phyloP scores from a whole-genome alignment of 495 filamentous ascomycete genomes.

The Haplographium delicatum region DNA sequence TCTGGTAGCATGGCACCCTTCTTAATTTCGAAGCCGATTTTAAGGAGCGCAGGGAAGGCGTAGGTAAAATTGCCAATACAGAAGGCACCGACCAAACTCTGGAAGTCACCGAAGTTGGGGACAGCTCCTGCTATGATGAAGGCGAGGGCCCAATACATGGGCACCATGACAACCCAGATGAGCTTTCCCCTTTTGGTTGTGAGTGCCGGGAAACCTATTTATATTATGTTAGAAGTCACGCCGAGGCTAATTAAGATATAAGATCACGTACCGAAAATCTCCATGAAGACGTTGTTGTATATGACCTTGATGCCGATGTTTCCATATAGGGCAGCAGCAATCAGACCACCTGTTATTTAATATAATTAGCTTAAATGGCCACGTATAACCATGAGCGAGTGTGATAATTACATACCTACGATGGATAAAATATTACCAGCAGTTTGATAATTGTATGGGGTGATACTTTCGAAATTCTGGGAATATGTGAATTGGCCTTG shows the following conservation, averaged over 20 bases:
- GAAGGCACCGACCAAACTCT: constrained; percentile 36
- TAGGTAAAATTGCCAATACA: constrained; percentile 29
- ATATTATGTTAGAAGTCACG: background rate
- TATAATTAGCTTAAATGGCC: background rate
- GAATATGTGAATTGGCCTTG: constrained; percentile 54
- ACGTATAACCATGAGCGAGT: background rate
- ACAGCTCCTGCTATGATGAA: constrained; percentile 47
- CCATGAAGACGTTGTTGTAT: constrained; percentile 51
- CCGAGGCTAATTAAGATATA: background rate
- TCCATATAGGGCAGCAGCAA: constrained; percentile 52
- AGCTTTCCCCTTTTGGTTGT: constrained; percentile 43
- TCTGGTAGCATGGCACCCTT: constrained; percentile 34
- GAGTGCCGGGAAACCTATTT: constrained; percentile 37
- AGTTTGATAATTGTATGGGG: constrained; percentile 44
- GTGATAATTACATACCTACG: constrained; percentile 16
- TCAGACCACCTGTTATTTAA: constrained; percentile 32
- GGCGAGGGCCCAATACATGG: constrained; percentile 51
- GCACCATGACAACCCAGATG: constrained; percentile 45
- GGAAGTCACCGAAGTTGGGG: constrained; percentile 41
- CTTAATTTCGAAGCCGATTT: constrained; percentile 40
- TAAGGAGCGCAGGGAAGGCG: constrained; percentile 22
- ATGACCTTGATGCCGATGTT: constrained; percentile 63
- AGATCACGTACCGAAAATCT: constrained; percentile 34
- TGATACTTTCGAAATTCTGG: constrained; percentile 42
- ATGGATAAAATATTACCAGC: constrained; percentile 48